Conservation (phyloP, 805 yeast species). For the Brettanomyces custersianus region DNA sequence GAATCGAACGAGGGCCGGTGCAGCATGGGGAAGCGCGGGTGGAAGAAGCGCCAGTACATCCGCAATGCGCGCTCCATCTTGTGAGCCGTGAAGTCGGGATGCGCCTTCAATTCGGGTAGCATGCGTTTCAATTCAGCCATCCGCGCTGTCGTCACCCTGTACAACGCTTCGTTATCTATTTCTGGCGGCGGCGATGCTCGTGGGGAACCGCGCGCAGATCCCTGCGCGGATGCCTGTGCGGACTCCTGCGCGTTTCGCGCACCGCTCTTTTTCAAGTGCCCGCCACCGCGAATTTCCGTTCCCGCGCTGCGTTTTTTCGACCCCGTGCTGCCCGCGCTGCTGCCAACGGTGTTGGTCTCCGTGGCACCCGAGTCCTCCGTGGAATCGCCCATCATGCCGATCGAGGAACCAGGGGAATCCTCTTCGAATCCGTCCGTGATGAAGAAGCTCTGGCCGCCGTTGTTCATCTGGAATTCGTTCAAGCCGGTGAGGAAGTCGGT, state of each 20-base stretch:
- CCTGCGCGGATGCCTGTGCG: background rate
- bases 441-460: slow-evolving; percentile 21
- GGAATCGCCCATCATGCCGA: background rate
- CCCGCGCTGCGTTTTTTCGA: background rate
- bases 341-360: background rate
- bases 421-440: slow-evolving; percentile 23
- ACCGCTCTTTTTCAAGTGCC: background rate
- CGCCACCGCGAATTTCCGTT: background rate
- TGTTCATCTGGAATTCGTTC: slow-evolving; percentile 16
- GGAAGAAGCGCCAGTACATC: slow-evolving; percentile 50
- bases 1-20: slow-evolving; percentile 54
- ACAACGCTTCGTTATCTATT: slow-evolving; percentile 6
- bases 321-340: background rate
- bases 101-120: slow-evolving; percentile 19
- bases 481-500: slow-evolving; percentile 15
- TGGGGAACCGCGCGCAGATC: background rate
- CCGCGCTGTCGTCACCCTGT: slow-evolving; percentile 11
- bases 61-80: slow-evolving; percentile 23
- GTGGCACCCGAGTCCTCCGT: background rate
- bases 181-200: slow-evolving; percentile 2
- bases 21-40: slow-evolving; percentile 49
- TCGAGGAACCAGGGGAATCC: slow-evolving; percentile 15
- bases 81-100: slow-evolving; percentile 21
- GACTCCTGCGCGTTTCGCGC: background rate
- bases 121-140: slow-evolving; percentile 15